phyloP scores from a whole-genome alignment of 2,329 filamentous ascomycete genomes.

The Colletotrichum shisoi region DNA sequence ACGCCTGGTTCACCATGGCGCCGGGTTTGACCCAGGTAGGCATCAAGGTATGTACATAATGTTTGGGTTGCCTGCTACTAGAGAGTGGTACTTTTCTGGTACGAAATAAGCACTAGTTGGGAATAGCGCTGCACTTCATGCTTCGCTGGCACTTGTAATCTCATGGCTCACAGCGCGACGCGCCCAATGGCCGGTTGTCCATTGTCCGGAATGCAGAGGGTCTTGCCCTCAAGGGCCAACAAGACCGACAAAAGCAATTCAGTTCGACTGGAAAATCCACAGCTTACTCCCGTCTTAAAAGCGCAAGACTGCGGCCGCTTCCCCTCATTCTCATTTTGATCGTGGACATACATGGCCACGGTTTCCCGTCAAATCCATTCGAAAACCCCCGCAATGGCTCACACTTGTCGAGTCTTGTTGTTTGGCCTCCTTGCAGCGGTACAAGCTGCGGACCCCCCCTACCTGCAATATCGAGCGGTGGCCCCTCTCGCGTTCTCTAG shows the following conservation, averaged over 20 bases:
- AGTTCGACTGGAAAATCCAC: no score
- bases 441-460: not conserved
- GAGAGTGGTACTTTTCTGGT: not conserved
- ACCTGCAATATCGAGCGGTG: not conserved
- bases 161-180: not conserved
- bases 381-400: not conserved
- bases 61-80: not conserved
- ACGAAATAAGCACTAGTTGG: not conserved
- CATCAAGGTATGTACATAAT: not conserved
- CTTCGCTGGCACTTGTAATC: not conserved
- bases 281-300: no score
- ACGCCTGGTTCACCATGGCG: no score
- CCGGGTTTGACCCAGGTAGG: not conserved
- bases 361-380: not conserved
- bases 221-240: not conserved
- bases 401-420: not conserved
- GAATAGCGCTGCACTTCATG: no score
- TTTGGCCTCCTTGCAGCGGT: not conserved
- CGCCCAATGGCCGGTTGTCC: not conserved
- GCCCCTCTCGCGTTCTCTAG: not conserved
- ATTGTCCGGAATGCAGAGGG: not conserved
- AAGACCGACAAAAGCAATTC: not conserved
- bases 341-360: accelerated
- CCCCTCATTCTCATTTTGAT: no score
- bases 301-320: not conserved